These are phyloP conservation scores for Elsinoe perseae DNA, from an alignment of 2,329 filamentous ascomycete genomes.

Conservation along the genomic window DNA sequence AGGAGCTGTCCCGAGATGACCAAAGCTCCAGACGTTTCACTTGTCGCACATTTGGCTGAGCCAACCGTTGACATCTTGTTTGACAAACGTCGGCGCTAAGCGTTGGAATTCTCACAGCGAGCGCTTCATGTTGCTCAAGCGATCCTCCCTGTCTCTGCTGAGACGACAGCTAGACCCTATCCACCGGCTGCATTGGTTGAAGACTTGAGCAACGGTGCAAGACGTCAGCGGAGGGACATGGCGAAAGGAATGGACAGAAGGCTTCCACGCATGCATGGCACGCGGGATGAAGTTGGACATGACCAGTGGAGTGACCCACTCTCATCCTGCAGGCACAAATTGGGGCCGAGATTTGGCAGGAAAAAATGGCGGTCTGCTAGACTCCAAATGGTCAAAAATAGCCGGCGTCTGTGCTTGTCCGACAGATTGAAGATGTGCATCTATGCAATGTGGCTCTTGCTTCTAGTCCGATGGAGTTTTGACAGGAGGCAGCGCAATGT, in stretches of 20 bases:
- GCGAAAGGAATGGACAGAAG: not conserved
- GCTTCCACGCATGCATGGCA: not conserved
- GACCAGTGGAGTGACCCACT: constrained; percentile 3
- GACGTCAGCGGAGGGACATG: not conserved
- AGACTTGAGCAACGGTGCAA: not conserved
- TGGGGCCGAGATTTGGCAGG: constrained; percentile 12
- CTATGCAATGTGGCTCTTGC: constrained; percentile 2
- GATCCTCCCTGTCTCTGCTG: constrained; percentile 14
- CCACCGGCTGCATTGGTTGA: not conserved
- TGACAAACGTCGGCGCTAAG: constrained; percentile 14
- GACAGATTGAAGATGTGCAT: not conserved
- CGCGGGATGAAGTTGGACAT: constrained; percentile 11
- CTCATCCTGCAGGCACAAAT: constrained; percentile 12
- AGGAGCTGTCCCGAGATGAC: not conserved
- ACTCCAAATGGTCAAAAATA: constrained; percentile 14
- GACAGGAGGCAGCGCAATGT: not conserved
- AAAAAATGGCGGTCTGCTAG: constrained; percentile 8
- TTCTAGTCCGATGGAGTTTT: not conserved
- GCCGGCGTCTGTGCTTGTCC: constrained; percentile 4
- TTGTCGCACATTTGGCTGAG: not conserved
- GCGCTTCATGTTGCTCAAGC: constrained; percentile 16
- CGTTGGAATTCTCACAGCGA: constrained; percentile 8
- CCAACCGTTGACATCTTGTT: constrained; percentile 7
- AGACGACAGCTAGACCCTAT: constrained; percentile 13
- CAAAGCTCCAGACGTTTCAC: constrained; percentile 10